Base-by-base conservation (phyloP, 23 red algal species). In the Gracilaria gracilis region DNA sequence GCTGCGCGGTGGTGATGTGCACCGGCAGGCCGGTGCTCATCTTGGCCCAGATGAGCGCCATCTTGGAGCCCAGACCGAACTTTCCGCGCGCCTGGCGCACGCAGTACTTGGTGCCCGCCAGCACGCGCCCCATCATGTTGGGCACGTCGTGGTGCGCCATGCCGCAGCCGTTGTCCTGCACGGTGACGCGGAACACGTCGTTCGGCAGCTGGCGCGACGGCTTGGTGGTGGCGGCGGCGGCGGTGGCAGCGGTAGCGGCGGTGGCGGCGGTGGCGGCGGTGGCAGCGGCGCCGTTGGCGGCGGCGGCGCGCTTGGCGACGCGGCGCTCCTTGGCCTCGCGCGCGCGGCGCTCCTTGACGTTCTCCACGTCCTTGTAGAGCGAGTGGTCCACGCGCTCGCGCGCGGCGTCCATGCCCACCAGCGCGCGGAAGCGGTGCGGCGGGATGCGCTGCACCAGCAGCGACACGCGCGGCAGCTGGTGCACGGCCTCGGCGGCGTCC, bases 31-130 rank as follows among this genome's bases (percentile, higher is more conserved):
- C 91, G 61, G 95, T 98, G 81, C 76, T 85, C 95, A 98, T 98
- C 82, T 98, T 98, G 40, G 87, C 64, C 95, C 95, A 98, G 48
- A 98, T 93, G 33, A 98, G 91, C 40, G 95, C 95, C 95, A 98
- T 98, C 46, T 98, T 98, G 57, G 95, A 98, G 55, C 95, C 95
- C 1, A 98, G 91, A 12, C 95, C 95, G 55, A 98, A 98, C 82
- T 98, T 98, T 20, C 95, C 95, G 19, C 95, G 86, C 17, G 84
- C 81, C 91, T 98, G 95, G 3, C 88, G 86, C 40, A 98, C 95
- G 42, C 85, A 82, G 87, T 98, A 98, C 47, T 98, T 98, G 35
- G 95, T 98, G 11, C 94, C 95, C 4, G 95, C 91, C 32, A 98
- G 81, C 9, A 98, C 95, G 21, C 84, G 44, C 24, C 91, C 95